These are phyloP conservation scores for Penicillium steckii DNA, from an alignment of 495 filamentous ascomycete genomes.

Conservation along the genomic window DNA sequence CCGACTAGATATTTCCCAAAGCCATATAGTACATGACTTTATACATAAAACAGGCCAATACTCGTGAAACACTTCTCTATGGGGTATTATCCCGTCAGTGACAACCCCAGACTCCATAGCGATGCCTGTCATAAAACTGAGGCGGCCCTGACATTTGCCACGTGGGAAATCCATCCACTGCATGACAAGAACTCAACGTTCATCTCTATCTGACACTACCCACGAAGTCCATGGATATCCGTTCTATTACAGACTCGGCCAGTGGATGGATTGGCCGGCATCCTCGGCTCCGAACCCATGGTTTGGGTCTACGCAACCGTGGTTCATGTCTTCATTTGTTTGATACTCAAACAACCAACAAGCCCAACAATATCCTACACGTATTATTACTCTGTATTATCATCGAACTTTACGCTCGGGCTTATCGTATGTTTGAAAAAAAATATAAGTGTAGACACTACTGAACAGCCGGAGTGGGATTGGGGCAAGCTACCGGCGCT, in stretches of 20 bases:
- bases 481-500: neutral
- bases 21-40: too few relatives aligned
- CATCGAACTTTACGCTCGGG: too few relatives aligned
- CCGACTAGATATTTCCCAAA: too few relatives aligned
- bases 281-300: slow-evolving; percentile 4
- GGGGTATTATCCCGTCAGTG: neutral
- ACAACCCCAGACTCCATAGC: neutral
- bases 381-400: neutral
- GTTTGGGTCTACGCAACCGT: slow-evolving; percentile 1
- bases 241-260: neutral
- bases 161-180: slow-evolving; percentile 7
- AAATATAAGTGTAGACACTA: too few relatives aligned
- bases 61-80: too few relatives aligned
- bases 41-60: too few relatives aligned
- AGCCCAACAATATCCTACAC: neutral
- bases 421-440: too few relatives aligned
- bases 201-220: neutral
- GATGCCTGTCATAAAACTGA: too few relatives aligned
- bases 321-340: slow-evolving; percentile 6
- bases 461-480: too few relatives aligned
- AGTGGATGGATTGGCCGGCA: neutral
- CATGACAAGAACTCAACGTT: neutral
- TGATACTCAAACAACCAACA: slow-evolving; percentile 1
- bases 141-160: neutral
- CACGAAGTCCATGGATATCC: neutral